Base-by-base conservation (phyloP, 2,329 filamentous ascomycete genomes). In the Mycosphaerella sp. region DNA sequence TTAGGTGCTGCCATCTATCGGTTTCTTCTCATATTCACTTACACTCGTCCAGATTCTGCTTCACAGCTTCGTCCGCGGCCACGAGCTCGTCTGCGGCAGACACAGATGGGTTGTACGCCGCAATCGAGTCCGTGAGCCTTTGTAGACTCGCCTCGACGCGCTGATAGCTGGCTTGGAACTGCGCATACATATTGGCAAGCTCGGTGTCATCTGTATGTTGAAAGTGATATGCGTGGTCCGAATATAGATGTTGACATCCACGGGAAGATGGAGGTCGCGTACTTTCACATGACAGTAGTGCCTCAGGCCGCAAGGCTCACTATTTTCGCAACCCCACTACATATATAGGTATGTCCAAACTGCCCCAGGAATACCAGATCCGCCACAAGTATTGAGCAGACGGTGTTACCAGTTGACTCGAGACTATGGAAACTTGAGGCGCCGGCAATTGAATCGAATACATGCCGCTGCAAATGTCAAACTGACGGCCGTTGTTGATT, bases 71-170 rank as follows among this genome's bases (percentile, higher is more conserved):
- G 64, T 94, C 86, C 18, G 87, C 87, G 6, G 76, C 73, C 14
- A 86, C 74, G 8, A 94, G 80, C 57, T 89, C 85, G 50, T 79
- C 73, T 5, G 85, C 86, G 21, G 84, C 80, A 32, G 75, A 70
- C 4, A 79, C 73, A 6, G 85, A 87, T 0, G 88, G 87, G 62
- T 89, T 88, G 70, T 90, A 91, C 58, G 88, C 86, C 5, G 86
- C 78, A 56, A 94, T 85, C 0, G 87, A 90, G 66, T 89, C 86
- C 60, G 89, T 84, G 30, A 94, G 75, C 25, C 74, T 81, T 10
- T 79, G 77, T 16, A 94, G 73, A 4, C 72, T 72, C 46, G 67
- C 65, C 51, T 77, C 73, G 39, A 77, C 64, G 53, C 73, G 69
- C 58, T 72, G 66, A 54, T 75, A 75, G 54, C 70, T 72, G 12